Evolutionary conservation across 2,329 filamentous ascomycete species (phyloP).

Genomic region (Curvularia sp.): DNA sequence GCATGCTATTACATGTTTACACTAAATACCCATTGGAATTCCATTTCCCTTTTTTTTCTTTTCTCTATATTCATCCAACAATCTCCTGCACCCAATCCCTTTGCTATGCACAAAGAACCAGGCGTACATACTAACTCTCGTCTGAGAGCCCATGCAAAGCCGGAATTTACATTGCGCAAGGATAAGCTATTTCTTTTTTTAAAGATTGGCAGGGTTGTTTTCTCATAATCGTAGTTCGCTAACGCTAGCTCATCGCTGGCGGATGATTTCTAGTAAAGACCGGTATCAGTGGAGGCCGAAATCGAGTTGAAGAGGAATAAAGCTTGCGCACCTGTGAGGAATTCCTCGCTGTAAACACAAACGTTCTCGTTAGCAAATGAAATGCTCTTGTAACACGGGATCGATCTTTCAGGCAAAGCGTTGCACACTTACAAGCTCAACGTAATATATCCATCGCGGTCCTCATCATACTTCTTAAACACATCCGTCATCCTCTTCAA

Average conservation of each 20-base stretch:
- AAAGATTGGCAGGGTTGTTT: too few species aligned
- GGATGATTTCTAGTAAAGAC: slow-evolving; percentile 58
- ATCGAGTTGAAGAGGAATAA: slow-evolving; percentile 63
- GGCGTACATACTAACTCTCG: too few species aligned
- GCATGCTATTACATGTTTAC: too few species aligned
- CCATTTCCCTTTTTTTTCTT: too few species aligned
- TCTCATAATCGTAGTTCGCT: too few species aligned
- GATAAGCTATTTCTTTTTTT: too few species aligned
- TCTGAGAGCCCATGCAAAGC: too few species aligned
- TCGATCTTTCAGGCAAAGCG: background rate
- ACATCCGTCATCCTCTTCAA: slow-evolving; percentile 99
- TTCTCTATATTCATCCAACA: too few species aligned
- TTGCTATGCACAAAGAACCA: too few species aligned
- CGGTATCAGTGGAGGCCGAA: slow-evolving; percentile 59
- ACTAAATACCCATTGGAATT: too few species aligned
- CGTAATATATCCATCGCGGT: slow-evolving; percentile 84
- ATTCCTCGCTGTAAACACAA: slow-evolving; percentile 55
- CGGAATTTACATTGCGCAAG: too few species aligned
- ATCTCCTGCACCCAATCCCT: too few species aligned
- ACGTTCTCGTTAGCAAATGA: slow-evolving; percentile 16
- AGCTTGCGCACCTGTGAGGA: slow-evolving; percentile 63
- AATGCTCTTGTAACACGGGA: background rate
- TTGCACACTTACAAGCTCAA: slow-evolving; percentile 60
- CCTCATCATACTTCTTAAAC: slow-evolving; percentile 98
- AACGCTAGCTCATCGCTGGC: slow-evolving; percentile 44